phyloP scores from a whole-genome alignment of 495 filamentous ascomycete species.

The Neurospora sp. region DNA sequence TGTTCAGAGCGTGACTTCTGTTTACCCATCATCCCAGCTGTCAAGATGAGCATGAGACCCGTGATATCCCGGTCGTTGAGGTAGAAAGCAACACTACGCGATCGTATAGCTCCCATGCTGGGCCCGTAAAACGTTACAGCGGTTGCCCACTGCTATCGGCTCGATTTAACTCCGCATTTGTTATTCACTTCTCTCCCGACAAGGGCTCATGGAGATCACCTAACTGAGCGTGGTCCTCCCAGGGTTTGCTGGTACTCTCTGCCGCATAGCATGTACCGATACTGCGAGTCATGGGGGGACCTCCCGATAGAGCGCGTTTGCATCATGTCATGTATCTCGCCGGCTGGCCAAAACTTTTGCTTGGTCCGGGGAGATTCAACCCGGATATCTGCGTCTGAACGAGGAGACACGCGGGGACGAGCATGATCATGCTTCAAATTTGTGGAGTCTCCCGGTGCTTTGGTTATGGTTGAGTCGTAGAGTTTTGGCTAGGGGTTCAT shows the following conservation, averaged over 20 bases:
- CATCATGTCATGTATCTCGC: conserved; percentile 18
- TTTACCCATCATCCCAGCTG: background rate
- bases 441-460: conserved; percentile 7
- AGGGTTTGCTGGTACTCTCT: background rate
- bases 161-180: background rate
- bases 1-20: background rate
- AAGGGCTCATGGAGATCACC: background rate
- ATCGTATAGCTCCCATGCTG: background rate
- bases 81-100: background rate
- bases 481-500: background rate
- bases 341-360: conserved; percentile 9
- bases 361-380: conserved; percentile 5
- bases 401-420: conserved; percentile 12
- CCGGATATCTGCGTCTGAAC: conserved; percentile 19
- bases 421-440: conserved; percentile 16
- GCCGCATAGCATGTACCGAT: background rate
- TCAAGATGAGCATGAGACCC: background rate
- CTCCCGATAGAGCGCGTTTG: conserved; percentile 11
- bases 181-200: background rate
- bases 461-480: conserved; percentile 15
- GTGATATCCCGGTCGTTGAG: background rate
- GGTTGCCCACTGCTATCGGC: background rate
- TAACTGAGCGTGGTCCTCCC: background rate
- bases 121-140: conserved; percentile 5
- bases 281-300: background rate